A percentile compares a stretch with the other conserved stretches of the same genome.
Conservation (phyloP, 805 yeast species). For the Zygoascus flipseniorum region DNA sequence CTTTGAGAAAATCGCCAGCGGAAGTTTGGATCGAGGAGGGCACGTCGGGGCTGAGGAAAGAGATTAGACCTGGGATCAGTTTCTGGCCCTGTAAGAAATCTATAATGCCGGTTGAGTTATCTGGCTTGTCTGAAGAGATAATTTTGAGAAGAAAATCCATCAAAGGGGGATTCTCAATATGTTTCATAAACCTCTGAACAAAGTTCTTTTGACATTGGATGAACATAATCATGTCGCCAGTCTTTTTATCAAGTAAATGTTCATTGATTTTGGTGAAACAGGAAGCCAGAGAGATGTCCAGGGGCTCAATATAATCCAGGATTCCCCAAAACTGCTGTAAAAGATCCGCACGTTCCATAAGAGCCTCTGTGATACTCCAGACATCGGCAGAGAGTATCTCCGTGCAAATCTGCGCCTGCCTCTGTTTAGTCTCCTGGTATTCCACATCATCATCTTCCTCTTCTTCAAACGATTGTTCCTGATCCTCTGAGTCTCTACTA, state of each 20-base stretch:
- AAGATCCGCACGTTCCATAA: conserved; percentile 63
- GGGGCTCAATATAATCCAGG: conserved; percentile 57
- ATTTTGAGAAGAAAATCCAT: conserved; percentile 89
- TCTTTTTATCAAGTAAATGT: conserved; percentile 79
- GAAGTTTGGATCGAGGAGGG: conserved; percentile 78
- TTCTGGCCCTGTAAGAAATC: conserved; percentile 64
- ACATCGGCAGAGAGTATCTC: conserved; percentile 87
- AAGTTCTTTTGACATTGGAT: conserved; percentile 58
- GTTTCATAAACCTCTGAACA: conserved; percentile 73
- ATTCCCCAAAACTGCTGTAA: conserved; percentile 72
- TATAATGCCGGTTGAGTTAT: conserved; percentile 78
- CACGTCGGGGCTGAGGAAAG: conserved; percentile 58
- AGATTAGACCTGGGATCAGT: conserved; percentile 63
- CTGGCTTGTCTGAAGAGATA: conserved; percentile 88
- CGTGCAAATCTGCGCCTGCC: conserved; percentile 61
- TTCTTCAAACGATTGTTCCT: conserved; percentile 19
- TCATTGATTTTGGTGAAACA: conserved; percentile 89
- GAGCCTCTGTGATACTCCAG: conserved; percentile 87
- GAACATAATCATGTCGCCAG: conserved; percentile 67
- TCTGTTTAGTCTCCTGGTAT: conserved; percentile 23
- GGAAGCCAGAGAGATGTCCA: conserved; percentile 71
- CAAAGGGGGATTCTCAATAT: conserved; percentile 85
- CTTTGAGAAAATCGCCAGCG: conserved; percentile 91
- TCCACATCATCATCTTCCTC: conserved; percentile 18
- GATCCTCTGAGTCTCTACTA: conserved; percentile 17